Base-by-base conservation (phyloP, 2,329 filamentous ascomycete species). In the Triangularia verruculosa region DNA sequence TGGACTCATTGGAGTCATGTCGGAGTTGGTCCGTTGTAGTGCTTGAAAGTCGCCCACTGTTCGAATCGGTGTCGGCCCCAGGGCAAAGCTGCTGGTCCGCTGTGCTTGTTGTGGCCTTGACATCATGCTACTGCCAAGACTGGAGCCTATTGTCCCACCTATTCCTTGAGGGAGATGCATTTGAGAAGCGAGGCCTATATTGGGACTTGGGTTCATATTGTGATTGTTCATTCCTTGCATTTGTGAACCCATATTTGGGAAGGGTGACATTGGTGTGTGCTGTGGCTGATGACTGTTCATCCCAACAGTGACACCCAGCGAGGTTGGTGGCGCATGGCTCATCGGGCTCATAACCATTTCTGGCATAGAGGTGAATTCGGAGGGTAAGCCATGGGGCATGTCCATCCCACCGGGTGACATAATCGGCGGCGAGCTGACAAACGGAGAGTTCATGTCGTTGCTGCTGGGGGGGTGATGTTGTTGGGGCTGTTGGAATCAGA, bases 281-380 rank as follows among this genome's bases (percentile, higher is more conserved):
- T 78, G 69, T 39, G 68, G 57, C 39, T 71, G 71, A 30, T 71
- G 71, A 12, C 57, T 61, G 28, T 65, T 68, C 57, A 73, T 67
- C 6, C 66, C 67, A 13, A 66, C 70, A 7, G 70, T 61, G 3
- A 66, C 66, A 27, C 64, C 70, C 43, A 70, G 66, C 25, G 69
- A 65, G 24, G 64, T 63, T 28, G 68, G 65, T 15, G 74, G 71
- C 7, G 69, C 68, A 57, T 75, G 76, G 28, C 78, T 76, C 59
- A 85, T 74, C 0, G 80, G 80, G 34, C 77, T 83, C 77, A 86
- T 82, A 43, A 83, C 78, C 73, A 86, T 81, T 7, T 86, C 83
- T 1, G 81, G 74, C 66, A 86, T 82, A 9, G 80, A 74, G 20
- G 75, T 78, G 58, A 80, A 86, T 2, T 80, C 79, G 39, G 74